Conservation (phyloP, 2,329 filamentous ascomycete genomes). For the Penicillium sp. region DNA sequence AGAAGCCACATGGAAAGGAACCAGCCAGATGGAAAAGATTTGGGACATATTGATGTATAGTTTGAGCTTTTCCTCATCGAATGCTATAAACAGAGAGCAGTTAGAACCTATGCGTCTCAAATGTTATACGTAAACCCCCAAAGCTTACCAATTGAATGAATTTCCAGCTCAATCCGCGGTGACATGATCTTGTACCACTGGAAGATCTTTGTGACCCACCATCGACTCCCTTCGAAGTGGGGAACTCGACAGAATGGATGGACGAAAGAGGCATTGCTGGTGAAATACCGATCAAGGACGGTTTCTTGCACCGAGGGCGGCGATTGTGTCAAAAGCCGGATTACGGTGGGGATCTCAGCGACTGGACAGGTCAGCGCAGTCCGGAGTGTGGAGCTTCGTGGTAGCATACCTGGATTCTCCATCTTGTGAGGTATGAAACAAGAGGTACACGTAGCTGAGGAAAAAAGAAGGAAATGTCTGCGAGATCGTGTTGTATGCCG, state of each 20-base stretch:
- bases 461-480: neutral
- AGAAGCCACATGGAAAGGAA: slow-evolving; percentile 71
- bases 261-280: slow-evolving; percentile 68
- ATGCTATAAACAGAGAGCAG: slow-evolving; percentile 52
- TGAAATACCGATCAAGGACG: slow-evolving; percentile 72
- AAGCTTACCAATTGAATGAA: slow-evolving; percentile 60
- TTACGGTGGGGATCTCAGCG: slow-evolving; percentile 65
- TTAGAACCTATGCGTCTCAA: neutral
- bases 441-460: neutral
- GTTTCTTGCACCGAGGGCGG: slow-evolving; percentile 65
- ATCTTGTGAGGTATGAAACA: slow-evolving; percentile 9
- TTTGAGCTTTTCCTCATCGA: slow-evolving; percentile 64
- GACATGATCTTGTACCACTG: slow-evolving; percentile 83
- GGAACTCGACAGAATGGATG: slow-evolving; percentile 76
- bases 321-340: slow-evolving; percentile 68
- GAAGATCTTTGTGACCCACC: slow-evolving; percentile 69
- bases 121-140: slow-evolving; percentile 11
- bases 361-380: slow-evolving; percentile 31
- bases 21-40: slow-evolving; percentile 72
- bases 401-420: slow-evolving; percentile 16
- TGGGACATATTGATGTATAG: slow-evolving; percentile 76
- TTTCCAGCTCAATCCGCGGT: slow-evolving; percentile 67
- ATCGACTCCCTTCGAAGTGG: slow-evolving; percentile 63
- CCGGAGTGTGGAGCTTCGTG: neutral
- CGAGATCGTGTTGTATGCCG: neutral